Evolutionary conservation across 192 early-diverging fungal genomes (phyloP).

Genomic region (Backusella macrospora): DNA sequence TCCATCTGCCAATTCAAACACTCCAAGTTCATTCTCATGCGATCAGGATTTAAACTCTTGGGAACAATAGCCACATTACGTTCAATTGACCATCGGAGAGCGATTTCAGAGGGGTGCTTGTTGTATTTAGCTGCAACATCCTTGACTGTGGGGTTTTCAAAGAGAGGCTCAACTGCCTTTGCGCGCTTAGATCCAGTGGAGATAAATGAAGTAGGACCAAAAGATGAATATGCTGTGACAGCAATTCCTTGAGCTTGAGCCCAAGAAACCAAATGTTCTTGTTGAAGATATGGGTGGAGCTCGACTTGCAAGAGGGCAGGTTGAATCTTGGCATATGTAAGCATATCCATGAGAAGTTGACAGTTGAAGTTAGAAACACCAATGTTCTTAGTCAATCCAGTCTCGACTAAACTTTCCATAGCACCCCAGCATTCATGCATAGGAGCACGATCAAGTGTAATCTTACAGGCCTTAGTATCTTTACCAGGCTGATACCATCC

Average conservation of each 20-base stretch:
- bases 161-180: constrained; percentile 45
- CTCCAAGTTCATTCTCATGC: constrained; percentile 60
- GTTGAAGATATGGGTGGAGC: constrained; percentile 73
- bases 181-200: constrained; percentile 23
- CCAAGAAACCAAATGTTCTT: constrained; percentile 62
- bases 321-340: constrained; percentile 47
- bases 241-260: constrained; percentile 56
- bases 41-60: constrained; percentile 57
- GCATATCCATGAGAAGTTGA: constrained; percentile 51
- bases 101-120: constrained; percentile 57
- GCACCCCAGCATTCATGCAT: constrained; percentile 68
- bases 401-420: constrained; percentile 71
- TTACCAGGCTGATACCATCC: constrained; percentile 42
- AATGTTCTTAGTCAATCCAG: constrained; percentile 57
- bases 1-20: constrained; percentile 49
- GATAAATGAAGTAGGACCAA: constrained; percentile 55
- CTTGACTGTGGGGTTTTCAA: constrained; percentile 48
- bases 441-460: constrained; percentile 45
- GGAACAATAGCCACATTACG: constrained; percentile 68
- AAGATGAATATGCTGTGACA: constrained; percentile 75
- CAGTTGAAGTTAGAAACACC: constrained; percentile 75
- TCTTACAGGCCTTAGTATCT: constrained; percentile 21
- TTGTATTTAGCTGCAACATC: constrained; percentile 55
- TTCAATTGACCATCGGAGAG: constrained; percentile 69
- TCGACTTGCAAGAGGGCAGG: constrained; percentile 47